Percentiles rank a stretch among this genome's conserved stretches.
Evolutionary conservation across 1,139 yeast genomes (phyloP).

Genomic region (Kluyveromyces sp.): DNA sequence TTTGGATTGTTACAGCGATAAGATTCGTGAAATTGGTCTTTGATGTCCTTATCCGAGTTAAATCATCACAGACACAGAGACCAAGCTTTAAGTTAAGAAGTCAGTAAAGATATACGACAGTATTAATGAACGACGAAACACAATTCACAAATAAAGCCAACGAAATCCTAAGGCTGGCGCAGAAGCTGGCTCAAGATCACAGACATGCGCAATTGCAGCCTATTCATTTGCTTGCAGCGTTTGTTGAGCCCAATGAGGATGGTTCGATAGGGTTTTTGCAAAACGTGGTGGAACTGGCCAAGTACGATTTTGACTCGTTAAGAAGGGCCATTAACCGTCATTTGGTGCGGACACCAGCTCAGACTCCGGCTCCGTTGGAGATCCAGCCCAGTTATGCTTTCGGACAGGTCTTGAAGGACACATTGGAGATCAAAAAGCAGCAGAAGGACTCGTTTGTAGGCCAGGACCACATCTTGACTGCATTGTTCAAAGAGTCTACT

Average conservation of each 20-base stretch:
- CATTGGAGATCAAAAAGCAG: conserved; percentile 67
- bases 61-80: no score
- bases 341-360: conserved; percentile 79
- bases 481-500: conserved; percentile 70
- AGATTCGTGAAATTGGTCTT: no score
- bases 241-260: conserved; percentile 71
- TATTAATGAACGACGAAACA: conserved; percentile 54
- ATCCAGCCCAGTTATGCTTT: conserved; percentile 62
- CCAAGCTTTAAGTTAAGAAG: neutral
- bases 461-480: conserved; percentile 86
- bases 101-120: neutral
- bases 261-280: conserved; percentile 59
- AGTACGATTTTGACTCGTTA: conserved; percentile 79
- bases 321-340: conserved; percentile 76
- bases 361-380: conserved; percentile 78
- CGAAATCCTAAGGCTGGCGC: conserved; percentile 69
- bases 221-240: conserved; percentile 83
- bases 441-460: conserved; percentile 91
- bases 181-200: conserved; percentile 76
- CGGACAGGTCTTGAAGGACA: conserved; percentile 63
- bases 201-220: conserved; percentile 80
- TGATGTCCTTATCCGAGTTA: no score
- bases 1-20: no score
- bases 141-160: conserved; percentile 93
- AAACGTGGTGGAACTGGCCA: conserved; percentile 78